These are phyloP conservation scores for Dryas drummondii DNA, from an alignment of 306 rosid genomes.

Conservation along the genomic window DNA sequence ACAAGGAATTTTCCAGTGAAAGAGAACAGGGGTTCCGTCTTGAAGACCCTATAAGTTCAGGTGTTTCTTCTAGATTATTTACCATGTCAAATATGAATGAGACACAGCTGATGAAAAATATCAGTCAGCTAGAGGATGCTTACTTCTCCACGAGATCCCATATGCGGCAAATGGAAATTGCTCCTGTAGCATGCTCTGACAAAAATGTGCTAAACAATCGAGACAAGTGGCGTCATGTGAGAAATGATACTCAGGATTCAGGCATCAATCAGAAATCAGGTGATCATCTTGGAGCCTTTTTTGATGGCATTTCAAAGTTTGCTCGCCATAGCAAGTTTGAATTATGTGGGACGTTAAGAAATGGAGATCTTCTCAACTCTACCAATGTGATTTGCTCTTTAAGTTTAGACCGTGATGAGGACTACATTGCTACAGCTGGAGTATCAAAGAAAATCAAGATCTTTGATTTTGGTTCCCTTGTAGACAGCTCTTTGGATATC, in stretches of 20 bases:
- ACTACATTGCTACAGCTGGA: constrained; percentile 73
- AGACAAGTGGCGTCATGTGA: constrained; percentile 26
- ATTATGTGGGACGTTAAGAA: constrained; percentile 66
- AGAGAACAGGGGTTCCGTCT: constrained; percentile 21
- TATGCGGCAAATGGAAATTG: constrained; percentile 38
- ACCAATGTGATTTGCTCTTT: constrained; percentile 70
- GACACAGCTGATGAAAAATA: constrained; percentile 39
- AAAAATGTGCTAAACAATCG: constrained; percentile 42
- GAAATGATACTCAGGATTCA: constrained; percentile 29
- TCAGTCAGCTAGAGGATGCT: constrained; percentile 55
- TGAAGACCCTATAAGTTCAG: constrained; percentile 35
- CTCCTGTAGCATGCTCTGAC: constrained; percentile 30
- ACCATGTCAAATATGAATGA: constrained; percentile 38
- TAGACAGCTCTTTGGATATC: constrained; percentile 55
- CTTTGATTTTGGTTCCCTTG: constrained; percentile 56
- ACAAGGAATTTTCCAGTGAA: neutral
- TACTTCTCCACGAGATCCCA: constrained; percentile 64
- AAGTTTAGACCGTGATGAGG: constrained; percentile 72
- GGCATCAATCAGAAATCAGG: constrained; percentile 24
- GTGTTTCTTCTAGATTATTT: constrained; percentile 29
- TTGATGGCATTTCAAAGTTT: constrained; percentile 69
- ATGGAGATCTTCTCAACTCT: constrained; percentile 56
- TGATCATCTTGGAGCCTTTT: constrained; percentile 55
- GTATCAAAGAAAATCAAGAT: constrained; percentile 78
- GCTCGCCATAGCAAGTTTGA: constrained; percentile 56